phyloP scores from a whole-genome alignment of 768 basidiomycete species.

The Sistotremastrum suecicum region DNA sequence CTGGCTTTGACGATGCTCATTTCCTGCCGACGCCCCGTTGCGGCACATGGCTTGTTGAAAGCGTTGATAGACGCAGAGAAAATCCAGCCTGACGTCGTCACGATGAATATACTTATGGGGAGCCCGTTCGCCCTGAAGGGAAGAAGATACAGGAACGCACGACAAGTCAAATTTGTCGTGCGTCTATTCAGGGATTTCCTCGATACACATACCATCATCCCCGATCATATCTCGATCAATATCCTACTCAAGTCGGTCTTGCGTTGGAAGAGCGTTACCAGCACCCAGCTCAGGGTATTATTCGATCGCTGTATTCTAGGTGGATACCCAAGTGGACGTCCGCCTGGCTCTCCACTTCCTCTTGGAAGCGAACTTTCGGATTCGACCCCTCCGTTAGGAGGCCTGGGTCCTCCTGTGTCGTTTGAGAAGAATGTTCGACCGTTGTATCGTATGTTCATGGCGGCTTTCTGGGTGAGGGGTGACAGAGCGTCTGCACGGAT shows the following conservation, averaged over 20 bases:
- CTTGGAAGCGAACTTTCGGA: not conserved
- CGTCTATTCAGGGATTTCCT: constrained; percentile 29
- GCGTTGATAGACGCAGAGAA: no score
- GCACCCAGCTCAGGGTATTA: constrained; percentile 32
- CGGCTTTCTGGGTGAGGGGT: constrained; percentile 39
- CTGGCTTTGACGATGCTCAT: no score
- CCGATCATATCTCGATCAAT: constrained; percentile 60
- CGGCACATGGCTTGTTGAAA: no score
- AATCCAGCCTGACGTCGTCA: no score
- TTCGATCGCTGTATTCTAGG: constrained; percentile 49
- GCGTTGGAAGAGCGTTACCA: constrained; percentile 31
- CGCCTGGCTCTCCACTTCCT: not conserved
- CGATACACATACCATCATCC: constrained; percentile 31
- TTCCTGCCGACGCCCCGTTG: no score
- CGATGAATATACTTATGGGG: no score
- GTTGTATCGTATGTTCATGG: constrained; percentile 61
- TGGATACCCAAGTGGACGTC: constrained; percentile 36
- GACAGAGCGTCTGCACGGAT: constrained; percentile 39
- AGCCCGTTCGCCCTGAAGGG: not conserved
- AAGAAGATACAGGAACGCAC: constrained; percentile 24
- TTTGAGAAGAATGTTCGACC: constrained; percentile 51
- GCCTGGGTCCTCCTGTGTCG: constrained; percentile 23
- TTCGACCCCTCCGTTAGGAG: constrained; percentile 5
- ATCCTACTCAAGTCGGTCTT: constrained; percentile 50
- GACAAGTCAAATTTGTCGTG: constrained; percentile 29